Percentiles rank a stretch among this genome's conserved stretches.
phyloP scores from a whole-genome alignment of 176 grass and related monocot species.

The Ensete glaucum region DNA sequence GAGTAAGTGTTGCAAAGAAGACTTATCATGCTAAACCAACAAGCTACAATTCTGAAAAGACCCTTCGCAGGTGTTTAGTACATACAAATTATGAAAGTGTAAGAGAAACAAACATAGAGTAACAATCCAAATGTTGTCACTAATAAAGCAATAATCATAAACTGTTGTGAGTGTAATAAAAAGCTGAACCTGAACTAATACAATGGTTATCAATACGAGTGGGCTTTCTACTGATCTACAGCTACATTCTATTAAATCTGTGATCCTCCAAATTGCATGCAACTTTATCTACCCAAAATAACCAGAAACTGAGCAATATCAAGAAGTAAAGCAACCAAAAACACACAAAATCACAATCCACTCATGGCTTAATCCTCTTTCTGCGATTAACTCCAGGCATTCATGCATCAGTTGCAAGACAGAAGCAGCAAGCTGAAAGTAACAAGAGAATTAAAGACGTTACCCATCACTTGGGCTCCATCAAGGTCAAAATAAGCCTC shows the following conservation, averaged over 20 bases:
- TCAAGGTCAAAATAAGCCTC: slow-evolving; percentile 40
- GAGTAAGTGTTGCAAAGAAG: too few relatives aligned
- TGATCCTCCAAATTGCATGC: too few relatives aligned
- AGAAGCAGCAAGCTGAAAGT: neutral
- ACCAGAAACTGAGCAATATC: neutral
- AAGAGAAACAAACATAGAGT: neutral
- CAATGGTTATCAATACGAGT: too few relatives aligned
- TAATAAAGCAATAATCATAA: too few relatives aligned
- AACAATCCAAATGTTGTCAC: too few relatives aligned
- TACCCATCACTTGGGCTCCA: slow-evolving; percentile 17
- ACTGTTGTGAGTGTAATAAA: too few relatives aligned
- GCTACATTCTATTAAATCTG: neutral
- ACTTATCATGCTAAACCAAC: neutral
- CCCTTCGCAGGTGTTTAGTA: neutral
- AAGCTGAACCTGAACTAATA: too few relatives aligned
- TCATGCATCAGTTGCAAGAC: neutral
- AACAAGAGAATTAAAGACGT: neutral
- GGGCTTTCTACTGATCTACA: neutral
- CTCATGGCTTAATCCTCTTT: neutral
- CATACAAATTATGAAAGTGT: neutral
- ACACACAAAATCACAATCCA: neutral
- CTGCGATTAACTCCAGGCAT: neutral
- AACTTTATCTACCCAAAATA: neutral
- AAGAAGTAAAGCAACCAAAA: neutral
- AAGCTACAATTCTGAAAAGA: neutral